These are phyloP conservation scores for Barnettozyma siamensis DNA, from an alignment of 805 yeast genomes.

Conservation along the genomic window DNA sequence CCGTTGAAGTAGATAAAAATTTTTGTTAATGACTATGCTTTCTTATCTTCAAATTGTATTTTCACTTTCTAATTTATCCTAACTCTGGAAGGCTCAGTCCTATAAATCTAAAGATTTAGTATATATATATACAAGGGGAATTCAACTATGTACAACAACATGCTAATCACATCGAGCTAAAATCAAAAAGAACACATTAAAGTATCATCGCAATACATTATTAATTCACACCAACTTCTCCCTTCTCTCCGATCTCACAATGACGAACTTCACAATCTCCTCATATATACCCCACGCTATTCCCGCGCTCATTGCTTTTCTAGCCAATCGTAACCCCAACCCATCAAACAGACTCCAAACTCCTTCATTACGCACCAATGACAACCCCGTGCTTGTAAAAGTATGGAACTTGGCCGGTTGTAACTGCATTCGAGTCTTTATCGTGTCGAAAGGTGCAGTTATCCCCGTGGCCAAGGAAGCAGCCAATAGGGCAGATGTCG, in stretches of 20 bases:
- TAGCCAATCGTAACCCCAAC: slow-evolving; percentile 65
- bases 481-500: slow-evolving; percentile 70
- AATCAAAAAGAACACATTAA: no score
- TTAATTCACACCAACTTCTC: no score
- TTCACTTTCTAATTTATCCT: no score
- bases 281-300: slow-evolving; percentile 97
- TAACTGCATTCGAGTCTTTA: slow-evolving; percentile 87
- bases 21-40: no score
- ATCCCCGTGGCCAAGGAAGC: slow-evolving; percentile 76
- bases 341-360: slow-evolving; percentile 71
- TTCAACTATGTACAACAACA: neutral
- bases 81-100: no score
- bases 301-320: slow-evolving; percentile 90
- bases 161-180: no score
- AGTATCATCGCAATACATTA: no score
- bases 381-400: slow-evolving; percentile 34
- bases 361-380: slow-evolving; percentile 41
- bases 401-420: slow-evolving; percentile 42
- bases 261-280: slow-evolving; percentile 52
- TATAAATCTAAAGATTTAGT: no score
- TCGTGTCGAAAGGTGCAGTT: slow-evolving; percentile 93
- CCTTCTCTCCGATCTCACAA: neutral
- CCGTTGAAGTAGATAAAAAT: slow-evolving; percentile 22
- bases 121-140: neutral
- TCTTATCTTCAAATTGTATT: no score